phyloP scores from a whole-genome alignment of 2,329 filamentous ascomycete genomes.

The Furcasterigmium furcatum region DNA sequence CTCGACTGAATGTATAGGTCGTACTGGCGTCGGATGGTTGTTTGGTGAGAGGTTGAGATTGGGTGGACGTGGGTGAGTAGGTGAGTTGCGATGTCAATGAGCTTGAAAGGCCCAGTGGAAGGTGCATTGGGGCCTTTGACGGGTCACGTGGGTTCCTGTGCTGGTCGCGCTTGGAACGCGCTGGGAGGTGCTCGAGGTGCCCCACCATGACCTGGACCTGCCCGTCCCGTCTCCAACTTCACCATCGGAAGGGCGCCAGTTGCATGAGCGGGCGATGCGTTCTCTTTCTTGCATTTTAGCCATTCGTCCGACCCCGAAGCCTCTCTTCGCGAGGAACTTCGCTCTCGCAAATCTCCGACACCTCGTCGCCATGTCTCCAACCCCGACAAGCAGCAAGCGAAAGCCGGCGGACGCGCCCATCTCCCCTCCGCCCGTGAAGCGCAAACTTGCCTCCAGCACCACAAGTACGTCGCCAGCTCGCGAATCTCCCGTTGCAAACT shows the following conservation, averaged over 20 bases:
- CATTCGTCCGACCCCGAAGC: too few species aligned
- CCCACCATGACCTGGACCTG: neutral
- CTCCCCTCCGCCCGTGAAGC: slow-evolving; percentile 52
- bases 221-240: too few species aligned
- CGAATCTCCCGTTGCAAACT: neutral
- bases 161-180: neutral
- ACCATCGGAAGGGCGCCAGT: neutral
- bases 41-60: neutral
- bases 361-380: slow-evolving; percentile 5
- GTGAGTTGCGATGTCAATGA: neutral
- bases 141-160: slow-evolving; percentile 1
- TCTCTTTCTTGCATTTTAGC: neutral
- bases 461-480: slow-evolving; percentile 36
- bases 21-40: too few species aligned
- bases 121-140: too few species aligned
- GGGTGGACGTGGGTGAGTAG: neutral
- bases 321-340: too few species aligned
- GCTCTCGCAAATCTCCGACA: neutral
- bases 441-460: slow-evolving; percentile 47
- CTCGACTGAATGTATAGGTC: too few species aligned
- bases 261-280: neutral
- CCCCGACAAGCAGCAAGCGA: slow-evolving; percentile 23
- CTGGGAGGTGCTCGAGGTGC: neutral
- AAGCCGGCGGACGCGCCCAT: slow-evolving; percentile 37
- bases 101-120: too few species aligned